These are phyloP conservation scores for Arabis hirsuta DNA, from an alignment of 345 rosid genomes.

Conservation along the genomic window DNA sequence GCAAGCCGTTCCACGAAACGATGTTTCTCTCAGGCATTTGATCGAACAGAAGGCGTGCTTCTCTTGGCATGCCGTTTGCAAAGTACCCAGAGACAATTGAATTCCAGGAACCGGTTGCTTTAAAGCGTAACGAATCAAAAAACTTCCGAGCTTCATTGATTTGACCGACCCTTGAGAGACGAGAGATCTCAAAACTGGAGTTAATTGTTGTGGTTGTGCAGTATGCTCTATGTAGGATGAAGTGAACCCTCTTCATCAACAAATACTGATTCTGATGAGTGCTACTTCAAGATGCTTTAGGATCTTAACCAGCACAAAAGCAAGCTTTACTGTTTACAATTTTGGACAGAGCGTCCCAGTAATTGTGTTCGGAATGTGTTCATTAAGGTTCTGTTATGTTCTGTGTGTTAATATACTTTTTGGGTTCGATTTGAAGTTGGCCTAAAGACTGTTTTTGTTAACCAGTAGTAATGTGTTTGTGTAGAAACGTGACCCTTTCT, in stretches of 20 bases:
- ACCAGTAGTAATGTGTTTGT: no score
- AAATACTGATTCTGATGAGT: neutral
- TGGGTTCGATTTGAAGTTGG: no score
- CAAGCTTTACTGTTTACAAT: neutral
- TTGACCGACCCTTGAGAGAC: conserved; percentile 55
- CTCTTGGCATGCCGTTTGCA: conserved; percentile 54
- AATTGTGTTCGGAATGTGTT: neutral
- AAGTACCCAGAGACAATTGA: conserved; percentile 62
- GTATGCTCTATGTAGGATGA: conserved; percentile 42
- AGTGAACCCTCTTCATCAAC: conserved; percentile 48
- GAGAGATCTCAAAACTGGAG: conserved; percentile 53
- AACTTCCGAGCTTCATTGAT: conserved; percentile 58
- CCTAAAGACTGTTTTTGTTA: no score
- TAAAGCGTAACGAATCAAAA: conserved; percentile 60
- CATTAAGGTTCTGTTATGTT: no score
- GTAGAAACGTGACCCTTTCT: conserved; percentile 42
- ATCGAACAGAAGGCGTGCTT: conserved; percentile 62
- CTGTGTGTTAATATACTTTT: no score
- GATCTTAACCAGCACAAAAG: neutral
- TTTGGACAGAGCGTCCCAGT: no score
- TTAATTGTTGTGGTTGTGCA: conserved; percentile 36
- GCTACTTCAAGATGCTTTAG: neutral
- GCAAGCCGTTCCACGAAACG: conserved; percentile 74
- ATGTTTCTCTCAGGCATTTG: conserved; percentile 69
- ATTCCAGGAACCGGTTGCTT: conserved; percentile 64